Evolutionary conservation across 257 asterid genomes (phyloP).

Genomic region (Rubia yunnanensis): DNA sequence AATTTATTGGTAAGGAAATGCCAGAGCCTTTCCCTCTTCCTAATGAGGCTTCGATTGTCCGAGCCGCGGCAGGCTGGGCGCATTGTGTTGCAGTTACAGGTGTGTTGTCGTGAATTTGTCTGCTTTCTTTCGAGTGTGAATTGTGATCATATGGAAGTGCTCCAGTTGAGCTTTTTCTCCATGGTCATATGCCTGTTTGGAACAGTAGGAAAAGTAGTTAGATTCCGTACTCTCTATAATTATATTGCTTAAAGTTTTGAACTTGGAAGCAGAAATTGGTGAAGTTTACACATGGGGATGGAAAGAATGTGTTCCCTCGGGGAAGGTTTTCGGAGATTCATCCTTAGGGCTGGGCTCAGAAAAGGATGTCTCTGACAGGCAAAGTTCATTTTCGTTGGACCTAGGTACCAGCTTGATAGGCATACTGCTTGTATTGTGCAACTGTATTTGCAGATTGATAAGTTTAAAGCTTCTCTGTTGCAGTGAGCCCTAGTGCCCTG

Average conservation of each 20-base stretch:
- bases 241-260: conserved; percentile 2
- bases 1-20: conserved; percentile 62
- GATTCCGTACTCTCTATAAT: not conserved
- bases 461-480: conserved; percentile 32
- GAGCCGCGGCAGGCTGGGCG: conserved; percentile 97
- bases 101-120: conserved; percentile 11
- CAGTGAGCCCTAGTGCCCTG: conserved; percentile 78
- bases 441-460: conserved; percentile 31
- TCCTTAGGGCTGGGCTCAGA: conserved; percentile 42
- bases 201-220: no score
- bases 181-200: no score
- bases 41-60: conserved; percentile 42
- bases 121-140: not conserved
- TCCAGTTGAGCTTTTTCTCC: no score
- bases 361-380: conserved; percentile 42
- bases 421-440: conserved; percentile 22
- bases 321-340: conserved; percentile 59
- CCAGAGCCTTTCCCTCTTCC: conserved; percentile 99
- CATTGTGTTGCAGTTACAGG: conserved; percentile 89
- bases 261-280: conserved; percentile 52
- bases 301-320: conserved; percentile 98
- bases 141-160: not conserved
- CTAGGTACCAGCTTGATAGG: conserved; percentile 50
- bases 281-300: conserved; percentile 99
- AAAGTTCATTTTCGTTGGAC: conserved; percentile 36